Base-by-base conservation (phyloP, 1,284 basidiomycete species). In the Cryptococcus sp. region DNA sequence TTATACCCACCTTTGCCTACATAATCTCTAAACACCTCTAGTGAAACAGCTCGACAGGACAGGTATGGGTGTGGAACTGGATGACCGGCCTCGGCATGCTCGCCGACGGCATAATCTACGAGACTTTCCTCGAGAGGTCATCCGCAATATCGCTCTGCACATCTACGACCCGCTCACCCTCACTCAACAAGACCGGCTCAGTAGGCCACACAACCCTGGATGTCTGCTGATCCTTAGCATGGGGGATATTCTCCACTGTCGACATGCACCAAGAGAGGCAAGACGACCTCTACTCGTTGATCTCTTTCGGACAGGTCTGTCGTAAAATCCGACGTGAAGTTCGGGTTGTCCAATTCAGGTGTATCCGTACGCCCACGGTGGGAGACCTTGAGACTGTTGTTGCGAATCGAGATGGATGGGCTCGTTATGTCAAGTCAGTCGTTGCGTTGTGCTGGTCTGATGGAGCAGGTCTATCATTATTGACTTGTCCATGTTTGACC, bases 161-260 rank as follows among this genome's bases (percentile, higher is more conserved):
- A 54, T 69, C 21, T 71, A 71, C 50, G 58, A 68, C 43, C 68
- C 69, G 6, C 54, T 71, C 11, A 53, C 59, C 14, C 48, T 69
- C 7, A 62, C 66, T 0, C 68, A 71, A 41, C 64, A 69, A 43
- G 69, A 71, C 43, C 53, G 67, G n/a, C 52, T 67, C 26, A 62
- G 66, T 68, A 47, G 48, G 65, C 63, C 6, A 6, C 10, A 23
- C 40, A 11, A 11, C 22, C 14, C 38, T 34, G 23, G n/a, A 5
- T 19, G 43, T 42, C 12, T 36, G 19, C 12, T 24, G 22, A 12
- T 10, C n/a, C 23, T 43, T 47, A 68, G 65, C 66, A 57, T 66
- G 66, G 63, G 58, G 63, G 41, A 62, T 67, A 37, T 64, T 71
- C 59, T 68, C 63, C 2, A 68, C 66, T 0, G 66, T 69, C 18